Conservation (phyloP, 2,329 filamentous ascomycete species). For the Colletotrichum shisoi region DNA sequence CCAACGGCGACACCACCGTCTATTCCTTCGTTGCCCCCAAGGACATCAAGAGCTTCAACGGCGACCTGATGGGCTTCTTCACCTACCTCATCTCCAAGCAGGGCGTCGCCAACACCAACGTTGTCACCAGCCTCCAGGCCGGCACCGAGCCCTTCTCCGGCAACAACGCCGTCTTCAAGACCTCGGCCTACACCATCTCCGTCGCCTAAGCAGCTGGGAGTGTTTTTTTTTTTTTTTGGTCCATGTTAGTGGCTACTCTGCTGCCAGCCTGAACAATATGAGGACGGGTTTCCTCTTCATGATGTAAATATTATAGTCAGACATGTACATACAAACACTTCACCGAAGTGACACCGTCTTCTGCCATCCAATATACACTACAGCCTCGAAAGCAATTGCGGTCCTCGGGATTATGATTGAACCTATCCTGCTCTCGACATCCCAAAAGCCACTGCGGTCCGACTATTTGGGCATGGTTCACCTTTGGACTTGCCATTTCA, state of each 20-base stretch:
- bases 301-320: neutral
- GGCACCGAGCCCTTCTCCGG: slow-evolving; percentile 67
- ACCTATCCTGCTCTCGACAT: no score
- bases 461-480: no score
- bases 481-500: no score
- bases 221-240: neutral
- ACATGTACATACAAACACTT: neutral
- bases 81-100: slow-evolving; percentile 59
- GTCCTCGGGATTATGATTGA: no score
- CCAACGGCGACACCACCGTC: slow-evolving; percentile 64
- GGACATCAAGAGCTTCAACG: slow-evolving; percentile 59
- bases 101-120: slow-evolving; percentile 58
- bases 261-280: neutral
- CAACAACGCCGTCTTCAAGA: slow-evolving; percentile 46
- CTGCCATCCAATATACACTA: neutral
- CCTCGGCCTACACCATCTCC: slow-evolving; percentile 29
- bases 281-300: neutral
- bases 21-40: slow-evolving; percentile 59
- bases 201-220: slow-evolving; percentile 4
- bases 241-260: no score
- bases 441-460: no score
- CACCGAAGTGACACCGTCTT: fast-evolving
- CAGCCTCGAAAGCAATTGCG: fast-evolving
- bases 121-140: slow-evolving; percentile 61
- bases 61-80: slow-evolving; percentile 64